These are phyloP conservation scores for Litsea cubeba DNA, from an alignment of 164 flowering plant species.

Conservation along the genomic window DNA sequence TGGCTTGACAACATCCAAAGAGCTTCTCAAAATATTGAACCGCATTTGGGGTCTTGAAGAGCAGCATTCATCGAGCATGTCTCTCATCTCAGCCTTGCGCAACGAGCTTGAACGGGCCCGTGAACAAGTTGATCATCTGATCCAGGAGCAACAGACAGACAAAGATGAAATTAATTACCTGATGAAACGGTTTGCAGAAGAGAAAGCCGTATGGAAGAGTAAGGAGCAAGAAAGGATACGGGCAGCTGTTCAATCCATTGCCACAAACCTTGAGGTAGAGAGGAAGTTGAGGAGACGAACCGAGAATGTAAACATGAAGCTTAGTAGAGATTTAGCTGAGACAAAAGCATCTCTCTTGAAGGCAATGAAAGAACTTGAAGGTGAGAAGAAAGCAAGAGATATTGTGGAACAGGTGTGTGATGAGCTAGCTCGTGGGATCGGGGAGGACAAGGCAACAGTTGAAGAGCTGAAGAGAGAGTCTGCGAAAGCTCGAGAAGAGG, in stretches of 20 bases:
- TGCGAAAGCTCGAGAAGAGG: constrained; percentile 52
- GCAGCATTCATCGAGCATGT: constrained; percentile 67
- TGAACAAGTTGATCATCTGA: constrained; percentile 59
- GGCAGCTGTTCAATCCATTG: constrained; percentile 65
- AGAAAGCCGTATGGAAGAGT: constrained; percentile 74
- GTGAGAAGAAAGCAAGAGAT: constrained; percentile 69
- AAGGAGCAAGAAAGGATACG: constrained; percentile 57
- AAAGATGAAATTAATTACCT: constrained; percentile 52
- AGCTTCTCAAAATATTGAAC: constrained; percentile 72
- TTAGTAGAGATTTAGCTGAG: constrained; percentile 73
- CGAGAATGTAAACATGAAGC: constrained; percentile 85
- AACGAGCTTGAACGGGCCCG: constrained; percentile 90
- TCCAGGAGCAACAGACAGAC: constrained; percentile 65
- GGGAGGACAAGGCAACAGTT: constrained; percentile 60
- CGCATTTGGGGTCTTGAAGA: constrained; percentile 77
- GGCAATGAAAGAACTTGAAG: constrained; percentile 60
- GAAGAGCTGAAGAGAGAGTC: constrained; percentile 66
- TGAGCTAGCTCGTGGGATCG: constrained; percentile 62
- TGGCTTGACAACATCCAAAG: constrained; percentile 79
- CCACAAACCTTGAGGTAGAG: constrained; percentile 75
- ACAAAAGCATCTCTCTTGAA: constrained; percentile 51
- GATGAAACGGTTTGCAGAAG: constrained; percentile 72
- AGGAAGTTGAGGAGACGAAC: constrained; percentile 66
- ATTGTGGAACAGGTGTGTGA: constrained; percentile 68
- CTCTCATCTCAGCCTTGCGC: constrained; percentile 78